Percentiles rank a stretch among this genome's conserved stretches.
Evolutionary conservation across 1,284 basidiomycete genomes (phyloP).

Genomic region (Rhodotorula sp.): DNA sequence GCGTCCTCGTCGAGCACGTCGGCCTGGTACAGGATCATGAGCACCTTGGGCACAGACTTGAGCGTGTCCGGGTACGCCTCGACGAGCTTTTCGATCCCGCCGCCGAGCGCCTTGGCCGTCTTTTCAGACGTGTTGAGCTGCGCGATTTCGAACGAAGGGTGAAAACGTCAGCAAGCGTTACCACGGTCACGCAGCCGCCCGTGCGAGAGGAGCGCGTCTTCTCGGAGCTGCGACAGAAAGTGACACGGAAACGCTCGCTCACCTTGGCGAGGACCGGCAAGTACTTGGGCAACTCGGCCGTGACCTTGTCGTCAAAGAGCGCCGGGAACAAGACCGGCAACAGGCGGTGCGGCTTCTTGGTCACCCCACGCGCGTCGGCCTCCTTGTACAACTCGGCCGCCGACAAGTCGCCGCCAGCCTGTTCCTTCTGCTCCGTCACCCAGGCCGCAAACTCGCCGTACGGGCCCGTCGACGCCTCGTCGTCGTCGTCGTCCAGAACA

Average conservation of each 20-base stretch:
- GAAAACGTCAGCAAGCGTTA: not conserved
- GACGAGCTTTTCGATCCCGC: conserved; percentile 82
- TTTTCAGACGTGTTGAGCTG: conserved; percentile 68
- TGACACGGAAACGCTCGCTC: conserved; percentile 44
- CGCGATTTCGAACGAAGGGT: not conserved
- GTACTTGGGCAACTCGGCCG: conserved; percentile 71
- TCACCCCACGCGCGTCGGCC: conserved; percentile 86
- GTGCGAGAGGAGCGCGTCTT: no score
- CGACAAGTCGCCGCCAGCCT: conserved; percentile 51
- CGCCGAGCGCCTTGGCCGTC: conserved; percentile 90
- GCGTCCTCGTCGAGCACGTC: conserved; percentile 93
- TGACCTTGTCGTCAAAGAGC: conserved; percentile 78
- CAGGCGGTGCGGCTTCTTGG: conserved; percentile 87
- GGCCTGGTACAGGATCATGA: conserved; percentile 92
- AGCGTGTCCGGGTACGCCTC: conserved; percentile 62
- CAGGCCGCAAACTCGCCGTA: conserved; percentile 81
- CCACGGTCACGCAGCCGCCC: no score
- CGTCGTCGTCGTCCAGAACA: conserved; percentile 77
- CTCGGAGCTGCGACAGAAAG: no score
- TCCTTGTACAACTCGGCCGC: conserved; percentile 78
- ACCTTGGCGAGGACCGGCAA: conserved; percentile 79
- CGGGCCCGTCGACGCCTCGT: conserved; percentile 62
- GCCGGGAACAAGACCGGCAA: conserved; percentile 80
- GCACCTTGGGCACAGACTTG: conserved; percentile 72
- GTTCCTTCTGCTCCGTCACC: conserved; percentile 70